Conservation (phyloP, 2,329 filamentous ascomycete genomes). For the Aspergillus quadricinctus region DNA sequence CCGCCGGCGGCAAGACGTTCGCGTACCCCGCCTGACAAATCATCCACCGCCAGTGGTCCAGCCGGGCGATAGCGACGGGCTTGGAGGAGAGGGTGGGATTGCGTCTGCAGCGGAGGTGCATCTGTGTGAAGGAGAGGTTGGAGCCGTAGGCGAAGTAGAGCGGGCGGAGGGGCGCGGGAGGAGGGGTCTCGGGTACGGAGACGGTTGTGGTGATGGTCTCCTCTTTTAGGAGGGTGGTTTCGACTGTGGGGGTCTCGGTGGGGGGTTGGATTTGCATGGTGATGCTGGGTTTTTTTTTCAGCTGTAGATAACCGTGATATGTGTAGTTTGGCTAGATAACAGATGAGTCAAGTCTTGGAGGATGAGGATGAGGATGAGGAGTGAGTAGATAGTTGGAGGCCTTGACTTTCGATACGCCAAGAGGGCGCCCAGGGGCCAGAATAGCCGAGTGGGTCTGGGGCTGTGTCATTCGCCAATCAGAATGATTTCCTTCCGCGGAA, state of each 20-base stretch:
- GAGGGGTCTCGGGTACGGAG: not conserved
- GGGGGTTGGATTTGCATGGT: not conserved
- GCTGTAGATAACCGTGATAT: not conserved
- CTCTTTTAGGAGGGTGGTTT: not conserved
- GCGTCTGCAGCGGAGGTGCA: constrained; percentile 34
- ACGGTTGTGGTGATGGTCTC: not conserved
- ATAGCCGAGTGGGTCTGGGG: not conserved
- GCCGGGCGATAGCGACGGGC: constrained; percentile 36
- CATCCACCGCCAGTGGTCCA: constrained; percentile 38
- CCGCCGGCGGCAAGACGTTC: constrained; percentile 33
- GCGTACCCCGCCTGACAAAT: constrained; percentile 41
- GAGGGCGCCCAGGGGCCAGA: too few species aligned
- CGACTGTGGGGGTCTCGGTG: not conserved
- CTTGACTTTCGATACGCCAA: not conserved
- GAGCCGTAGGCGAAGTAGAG: constrained; percentile 45
- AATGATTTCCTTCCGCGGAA: not conserved
- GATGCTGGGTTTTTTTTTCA: not conserved
- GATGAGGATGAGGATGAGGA: not conserved
- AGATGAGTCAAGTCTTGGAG: not conserved
- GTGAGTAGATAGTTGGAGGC: too few species aligned
- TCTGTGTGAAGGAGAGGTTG: constrained; percentile 41
- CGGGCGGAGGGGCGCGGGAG: constrained; percentile 23
- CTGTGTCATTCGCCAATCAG: not conserved
- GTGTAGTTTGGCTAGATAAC: not conserved
- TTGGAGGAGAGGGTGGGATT: constrained; percentile 29